Evolutionary conservation across 2,329 filamentous ascomycete species (phyloP).

Genomic region (Neofusicoccum parvum): DNA sequence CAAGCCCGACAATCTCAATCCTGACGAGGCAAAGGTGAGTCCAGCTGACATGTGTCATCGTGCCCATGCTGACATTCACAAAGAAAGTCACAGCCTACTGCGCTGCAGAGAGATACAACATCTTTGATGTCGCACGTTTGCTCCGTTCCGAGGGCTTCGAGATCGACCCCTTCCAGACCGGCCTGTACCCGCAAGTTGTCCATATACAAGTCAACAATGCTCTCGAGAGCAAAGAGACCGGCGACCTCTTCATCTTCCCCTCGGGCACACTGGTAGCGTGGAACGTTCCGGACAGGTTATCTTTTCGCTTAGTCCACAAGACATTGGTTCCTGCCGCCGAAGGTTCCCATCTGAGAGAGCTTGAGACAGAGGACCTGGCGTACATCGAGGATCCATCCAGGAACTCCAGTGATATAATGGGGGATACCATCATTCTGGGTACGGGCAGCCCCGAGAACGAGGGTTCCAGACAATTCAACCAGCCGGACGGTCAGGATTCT

Average conservation of each 20-base stretch:
- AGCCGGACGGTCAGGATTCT: slow-evolving; percentile 21
- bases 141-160: slow-evolving; percentile 61
- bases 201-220: slow-evolving; percentile 57
- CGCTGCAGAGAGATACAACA: slow-evolving; percentile 67
- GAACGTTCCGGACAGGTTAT: slow-evolving; percentile 77
- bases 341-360: slow-evolving; percentile 68
- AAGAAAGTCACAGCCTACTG: slow-evolving; percentile 66
- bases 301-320: slow-evolving; percentile 68
- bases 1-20: slow-evolving; percentile 35
- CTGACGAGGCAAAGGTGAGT: slow-evolving; percentile 34
- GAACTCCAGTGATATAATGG: slow-evolving; percentile 76
- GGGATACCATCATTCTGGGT: slow-evolving; percentile 86
- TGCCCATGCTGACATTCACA: neutral
- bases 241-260: slow-evolving; percentile 94
- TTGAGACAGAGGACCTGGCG: slow-evolving; percentile 89
- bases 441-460: slow-evolving; percentile 58
- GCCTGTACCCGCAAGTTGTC: slow-evolving; percentile 66
- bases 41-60: neutral
- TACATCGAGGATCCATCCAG: slow-evolving; percentile 74
- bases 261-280: slow-evolving; percentile 92
- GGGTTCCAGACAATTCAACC: slow-evolving; percentile 45
- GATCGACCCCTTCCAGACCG: slow-evolving; percentile 64
- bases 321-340: slow-evolving; percentile 76
- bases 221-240: slow-evolving; percentile 57
- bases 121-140: slow-evolving; percentile 59